Base-by-base conservation (phyloP, 192 early-diverging fungal species). In the Rhizophagus clarus region DNA sequence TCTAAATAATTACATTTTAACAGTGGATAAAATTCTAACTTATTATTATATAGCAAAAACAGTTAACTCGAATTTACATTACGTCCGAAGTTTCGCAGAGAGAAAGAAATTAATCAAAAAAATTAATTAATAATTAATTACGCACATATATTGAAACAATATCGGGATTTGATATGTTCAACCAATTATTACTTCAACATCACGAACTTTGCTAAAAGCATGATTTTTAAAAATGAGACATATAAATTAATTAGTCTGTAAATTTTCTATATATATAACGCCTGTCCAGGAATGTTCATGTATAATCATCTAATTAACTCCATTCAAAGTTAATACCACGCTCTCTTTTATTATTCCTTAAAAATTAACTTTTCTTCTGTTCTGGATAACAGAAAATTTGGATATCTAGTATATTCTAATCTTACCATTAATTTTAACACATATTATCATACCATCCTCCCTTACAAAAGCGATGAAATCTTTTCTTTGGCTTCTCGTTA, bases 201-300 rank as follows among this genome's bases (percentile, higher is more conserved):
- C 73, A 74, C 73, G 73, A 74, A 74, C 73, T 74, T 74, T 74
- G 49, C 73, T 74, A 8, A 75, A 75, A 75, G 49, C 73, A 60
- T 11, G 73, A 62, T 61, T 75, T 75, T 26, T 61, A 64, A 76
- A 69, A 76, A 76, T 76, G 74, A 76, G 74, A 76, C 74, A 45
- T 11, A 77, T 77, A 63, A 77, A 77, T 77, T 77, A 67, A 77
- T 77, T 77, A 77, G 62, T 77, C 42, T 77, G 75, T 61, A 77
- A 77, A 66, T 40, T 76, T 77, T 77, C 75, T 77, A 77, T 77
- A 77, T 77, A 77, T 77, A 77, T 64, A 64, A 66, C 61, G 75
- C n/a, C 75, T 63, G 75, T 77, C 45, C 62, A 76, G 75, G 47
- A 76, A 26, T n/a, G 75, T 76, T 76, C 61, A 45, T 17, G 29